Evolutionary conservation across 2,329 filamentous ascomycete species (phyloP).

Genomic region (Colletotrichum tropicicola): DNA sequence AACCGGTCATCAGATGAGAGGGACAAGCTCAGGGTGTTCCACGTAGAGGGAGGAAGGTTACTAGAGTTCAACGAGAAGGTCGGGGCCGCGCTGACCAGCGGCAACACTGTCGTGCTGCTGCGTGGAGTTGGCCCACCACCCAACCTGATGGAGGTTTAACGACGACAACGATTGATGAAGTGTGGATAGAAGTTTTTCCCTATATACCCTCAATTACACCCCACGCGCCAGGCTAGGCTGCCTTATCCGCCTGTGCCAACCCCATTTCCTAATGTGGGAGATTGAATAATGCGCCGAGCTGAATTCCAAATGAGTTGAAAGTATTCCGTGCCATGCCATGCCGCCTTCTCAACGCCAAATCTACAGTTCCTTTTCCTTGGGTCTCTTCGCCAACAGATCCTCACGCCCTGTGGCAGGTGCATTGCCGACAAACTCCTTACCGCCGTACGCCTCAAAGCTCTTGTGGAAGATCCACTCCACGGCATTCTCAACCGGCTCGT

Average conservation of each 20-base stretch:
- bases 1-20: slow-evolving; percentile 80
- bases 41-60: slow-evolving; percentile 88
- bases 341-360: slow-evolving; percentile 1
- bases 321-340: neutral
- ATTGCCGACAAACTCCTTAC: slow-evolving; percentile 62
- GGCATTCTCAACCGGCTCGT: slow-evolving; percentile 90
- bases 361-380: slow-evolving; percentile 33
- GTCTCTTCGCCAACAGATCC: slow-evolving; percentile 48
- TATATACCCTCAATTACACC: slow-evolving; percentile 27
- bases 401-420: slow-evolving; percentile 64
- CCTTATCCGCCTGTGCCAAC: neutral
- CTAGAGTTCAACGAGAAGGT: slow-evolving; percentile 91
- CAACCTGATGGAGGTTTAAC: slow-evolving; percentile 69
- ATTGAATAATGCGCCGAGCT: slow-evolving; percentile 19
- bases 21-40: slow-evolving; percentile 86
- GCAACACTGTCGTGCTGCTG: slow-evolving; percentile 90
- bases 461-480: slow-evolving; percentile 92
- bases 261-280: slow-evolving; percentile 1
- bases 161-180: slow-evolving; percentile 23
- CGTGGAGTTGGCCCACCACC: slow-evolving; percentile 85
- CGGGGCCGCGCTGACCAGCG: slow-evolving; percentile 75
- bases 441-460: slow-evolving; percentile 79
- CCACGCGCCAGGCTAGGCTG: slow-evolving; percentile 4
- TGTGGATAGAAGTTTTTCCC: slow-evolving; percentile 17
- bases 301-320: slow-evolving; percentile 9